Base-by-base conservation (phyloP, 768 basidiomycete species). In the Pholiota microspora region DNA sequence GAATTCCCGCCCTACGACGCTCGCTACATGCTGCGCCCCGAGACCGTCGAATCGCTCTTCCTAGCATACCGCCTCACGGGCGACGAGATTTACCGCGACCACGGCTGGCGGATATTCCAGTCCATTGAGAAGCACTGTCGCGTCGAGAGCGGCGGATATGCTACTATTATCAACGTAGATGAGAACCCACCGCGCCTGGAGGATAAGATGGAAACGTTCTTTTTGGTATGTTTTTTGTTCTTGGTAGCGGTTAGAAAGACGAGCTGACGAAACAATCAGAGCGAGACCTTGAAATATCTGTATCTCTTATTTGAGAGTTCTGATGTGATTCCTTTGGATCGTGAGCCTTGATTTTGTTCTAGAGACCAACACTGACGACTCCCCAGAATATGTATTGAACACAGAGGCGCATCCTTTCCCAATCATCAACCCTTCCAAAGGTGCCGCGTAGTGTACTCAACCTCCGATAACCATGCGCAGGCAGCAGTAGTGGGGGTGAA, bases 131-230 rank as follows among this genome's bases (percentile, higher is more conserved):
- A 82, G 66, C 85, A 96, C 65, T 94, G 92, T 63, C 77, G 79
- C 45, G 73, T 94, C 18, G 72, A 78, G n/a, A 77, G 75, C 0
- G 95, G 94, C 16, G 95, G 94, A 7, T 98, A 89, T 64, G 89
- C 90, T 15, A 83, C 84, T 31, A 78, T 98, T 44, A 69, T 86
- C 54, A 92, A 97, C 64, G 95, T 98, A 8, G 92, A 96, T 68
- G 78, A 83, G 56, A 73, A 86, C 8, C 86, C 88, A 0, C 82
- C 76, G 1, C 73, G 75, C 64, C 74, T 81, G 54, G 87, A 92
- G 58, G 93, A 98, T 70, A 87, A 89, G 68, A 96, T 97, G 94
- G 94, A 98, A 73, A 94, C 94, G 10, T 97, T 95, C 74, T 82
- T 94, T 71, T 77, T 97, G 78, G 91, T 90, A 54, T 36, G 85